Base-by-base conservation (phyloP, 352 stramenopile genomes). In the Globisporangium paroecandrum region DNA sequence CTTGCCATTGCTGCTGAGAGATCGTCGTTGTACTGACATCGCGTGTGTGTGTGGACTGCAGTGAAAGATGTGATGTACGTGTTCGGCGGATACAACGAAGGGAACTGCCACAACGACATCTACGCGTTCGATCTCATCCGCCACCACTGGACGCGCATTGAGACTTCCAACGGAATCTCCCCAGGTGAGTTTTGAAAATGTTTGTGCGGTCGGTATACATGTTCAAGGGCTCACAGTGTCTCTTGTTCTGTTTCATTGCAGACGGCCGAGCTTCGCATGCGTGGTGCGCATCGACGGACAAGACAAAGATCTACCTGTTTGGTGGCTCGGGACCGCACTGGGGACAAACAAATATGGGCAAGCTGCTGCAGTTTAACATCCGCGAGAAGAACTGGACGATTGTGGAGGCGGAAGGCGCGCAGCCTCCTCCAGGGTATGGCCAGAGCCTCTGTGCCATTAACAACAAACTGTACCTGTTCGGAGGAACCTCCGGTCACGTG, bases 311-410 rank as follows among this genome's bases (percentile, higher is more conserved):
- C 22, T 94, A 92, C 62, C 65, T 93, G 2, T 94, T 91, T 49
- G 86, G 86, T 49, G 86, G 86, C 34, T 92, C 84, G 2, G 84
- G 86, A 0, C 86, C 86, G 32, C 86, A 93, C 68, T 94, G 86
- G 86, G 86, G 86, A 10, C 86, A 94, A 65, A 94, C 84, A 8
- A 94, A 94, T 72, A 94, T 94, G 86, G 84, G 86, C 60, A 94
- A 94, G 66, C 68, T 94, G 62, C 76, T 93, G 32, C 81, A 93
- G 61, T 94, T 91, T 69, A 83, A 74, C 57, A 89, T 94, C 69
- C 75, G 70, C 22, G 78, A 89, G 34, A 90, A 91, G 73, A 90
- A 87, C 60, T 94, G 86, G 86, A 90, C 79, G 12, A 89, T 94
- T 12, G 83, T 94, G 18, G 79, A 91, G 43, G 77, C 83, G 0